Base-by-base conservation (phyloP, 169 alveolate species). In the Eimeria acervulina region DNA sequence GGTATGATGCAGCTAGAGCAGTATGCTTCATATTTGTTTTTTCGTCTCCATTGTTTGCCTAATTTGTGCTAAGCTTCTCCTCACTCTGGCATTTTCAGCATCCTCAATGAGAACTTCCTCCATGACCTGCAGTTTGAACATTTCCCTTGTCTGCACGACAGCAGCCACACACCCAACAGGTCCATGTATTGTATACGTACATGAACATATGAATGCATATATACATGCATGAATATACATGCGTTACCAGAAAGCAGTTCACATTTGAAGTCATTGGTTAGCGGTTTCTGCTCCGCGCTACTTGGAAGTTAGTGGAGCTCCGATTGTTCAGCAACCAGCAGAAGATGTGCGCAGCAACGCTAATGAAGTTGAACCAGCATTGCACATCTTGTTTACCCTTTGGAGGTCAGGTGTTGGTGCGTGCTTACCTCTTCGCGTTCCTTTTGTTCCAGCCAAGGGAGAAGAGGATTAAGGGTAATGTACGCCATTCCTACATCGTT, bases 381-480 rank as follows among this genome's bases (percentile, higher is more conserved):
- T 5, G 55, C 12, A 47, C 12, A 47, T 7, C 19, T 5, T 47
- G 55, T 7, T 47, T 7, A 7, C 5, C 12, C 5, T 47, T 47
- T 47, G 55, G 55, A 47, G 12, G 55, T 47, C 55, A 47, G 12
- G 55, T 1, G 19, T 21, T 21, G 21, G 68, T 51, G 21, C 59
- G 59, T 10, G 59, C 59, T 28, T 59, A 93, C 96, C 96, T 96
- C 97, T 4, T 93, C 95, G 63, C 97, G 95, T 72, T 98, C 99
- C 59, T 96, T 96, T 38, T 95, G 91, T 21, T 97, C 97, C 81
- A 98, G 94, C 99, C 99, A 98, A 3, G 99, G 99, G 72, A 98
- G 95, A 44, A 97, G 95, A 6, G 98, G 96, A 94, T 97, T 98
- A 38, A 98, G 97, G 42, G 98, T 97, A 42, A 98, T 96, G 61